Evolutionary conservation across 345 rosid species (phyloP).

Genomic region (Arabidopsis thaliana): TAIR10.1 NC_003076.8:25410501-25411000

Average conservation of each 20-base stretch:
- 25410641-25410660: slow-evolving; percentile 28
- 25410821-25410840: not conserved
- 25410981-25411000: not conserved
- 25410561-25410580: slow-evolving; percentile 11
- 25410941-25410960: slow-evolving; percentile 1
- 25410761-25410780: not conserved
- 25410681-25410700: not conserved
- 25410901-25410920: not conserved
- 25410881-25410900: not conserved
- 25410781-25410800: no score
- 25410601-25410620: slow-evolving; percentile 14
- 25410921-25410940: not conserved
- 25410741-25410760: not conserved
- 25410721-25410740: not conserved
- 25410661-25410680: slow-evolving; percentile 16
- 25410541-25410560: slow-evolving; percentile 12
- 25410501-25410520: slow-evolving; percentile 28
- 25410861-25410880: not conserved
- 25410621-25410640: slow-evolving; percentile 32
- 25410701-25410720: not conserved
- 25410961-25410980: not conserved
- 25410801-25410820: not conserved
- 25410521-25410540: slow-evolving; percentile 9
- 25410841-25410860: not conserved
- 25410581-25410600: slow-evolving; percentile 10